These are phyloP conservation scores for Periconia sp. DNA, from an alignment of 2,329 filamentous ascomycete species.

Conservation along the genomic window DNA sequence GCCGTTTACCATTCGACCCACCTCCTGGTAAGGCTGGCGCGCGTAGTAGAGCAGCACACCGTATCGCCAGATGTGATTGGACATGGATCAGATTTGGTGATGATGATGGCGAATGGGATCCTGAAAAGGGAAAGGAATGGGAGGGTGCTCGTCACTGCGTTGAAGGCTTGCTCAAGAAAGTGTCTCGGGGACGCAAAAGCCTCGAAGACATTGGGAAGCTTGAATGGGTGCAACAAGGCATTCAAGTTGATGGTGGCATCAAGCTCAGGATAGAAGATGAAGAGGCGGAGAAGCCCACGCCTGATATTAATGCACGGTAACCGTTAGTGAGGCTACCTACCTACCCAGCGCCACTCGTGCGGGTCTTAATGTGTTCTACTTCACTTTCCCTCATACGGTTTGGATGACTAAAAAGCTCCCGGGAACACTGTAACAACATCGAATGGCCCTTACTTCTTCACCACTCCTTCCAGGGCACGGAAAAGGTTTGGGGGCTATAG, in stretches of 20 bases:
- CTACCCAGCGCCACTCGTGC: neutral
- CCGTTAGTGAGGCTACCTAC: constrained; percentile 28
- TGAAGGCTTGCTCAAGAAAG: constrained; percentile 81
- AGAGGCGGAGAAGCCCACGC: constrained; percentile 15
- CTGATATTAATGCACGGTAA: constrained; percentile 24
- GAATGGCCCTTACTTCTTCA: neutral
- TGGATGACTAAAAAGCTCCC: neutral
- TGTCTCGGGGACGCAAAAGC: constrained; percentile 71
- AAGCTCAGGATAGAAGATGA: constrained; percentile 55
- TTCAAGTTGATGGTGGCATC: constrained; percentile 65
- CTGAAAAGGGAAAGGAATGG: constrained; percentile 64
- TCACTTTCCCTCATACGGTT: neutral
- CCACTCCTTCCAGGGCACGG: too few relatives aligned
- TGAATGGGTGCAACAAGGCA: constrained; percentile 76
- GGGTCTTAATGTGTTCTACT: neutral
- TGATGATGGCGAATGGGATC: constrained; percentile 83
- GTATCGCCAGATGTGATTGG: constrained; percentile 96
- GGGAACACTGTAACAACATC: constrained; percentile 1
- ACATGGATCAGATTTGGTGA: constrained; percentile 86
- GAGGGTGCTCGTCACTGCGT: constrained; percentile 78
- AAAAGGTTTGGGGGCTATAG: too few relatives aligned
- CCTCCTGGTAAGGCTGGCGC: constrained; percentile 76
- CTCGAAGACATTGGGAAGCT: constrained; percentile 71
- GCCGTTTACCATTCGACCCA: constrained; percentile 90
- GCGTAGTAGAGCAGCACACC: constrained; percentile 78